Evolutionary conservation across 176 grass and related monocot species (phyloP), one percentile per base, ranked within the genome.

Genomic region (Aegilops speltoides): DNA sequence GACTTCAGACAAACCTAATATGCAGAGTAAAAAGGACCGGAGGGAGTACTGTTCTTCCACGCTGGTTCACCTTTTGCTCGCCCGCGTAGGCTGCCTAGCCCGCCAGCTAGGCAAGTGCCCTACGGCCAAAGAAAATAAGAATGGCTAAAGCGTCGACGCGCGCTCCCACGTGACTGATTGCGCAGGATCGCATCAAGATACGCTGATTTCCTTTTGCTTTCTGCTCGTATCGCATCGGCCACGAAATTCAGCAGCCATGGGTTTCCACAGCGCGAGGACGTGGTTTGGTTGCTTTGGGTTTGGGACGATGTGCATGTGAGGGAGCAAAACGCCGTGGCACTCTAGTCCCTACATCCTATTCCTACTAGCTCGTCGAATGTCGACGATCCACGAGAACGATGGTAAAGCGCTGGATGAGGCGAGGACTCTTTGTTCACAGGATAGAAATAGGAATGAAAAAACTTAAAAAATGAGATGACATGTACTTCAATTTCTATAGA

Each of bases 151-250:
- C 68, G 32, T 40, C 84, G 50, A 54, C 50, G 29, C 31, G 19
- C 57, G 79, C 23, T 22, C 22, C 26, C 73, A 26, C 74, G 33
- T 25, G 31, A 71, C 8, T 4, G 64, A 79, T 78, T 11, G 88
- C 88, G 70, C 79, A 90, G 72, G 83, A 86, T 90, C 79, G 22
- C 65, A n/a, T 17, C 19, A 41, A 83, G 89, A 90, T 87, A 84
- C 82, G 82, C 71, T 74, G 71, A 23, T 17, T 15, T n/a, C 10
- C 56, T 33, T 83, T 90, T 65, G 4, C 79, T 83, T 87, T 90
- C 76, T 57, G 67, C 41, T 23, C 50, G 45, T 5, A 48, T 23
- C 50, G 45, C 1, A 48, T 52, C 26, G 13, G 45, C 22, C 37
- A 16, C 36, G 23, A 33, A 17, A 3, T 61, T 16, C 36, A 29